Evolutionary conservation across 2,329 filamentous ascomycete species (phyloP).

Genomic region (Aspergillus fumigatus): DNA sequence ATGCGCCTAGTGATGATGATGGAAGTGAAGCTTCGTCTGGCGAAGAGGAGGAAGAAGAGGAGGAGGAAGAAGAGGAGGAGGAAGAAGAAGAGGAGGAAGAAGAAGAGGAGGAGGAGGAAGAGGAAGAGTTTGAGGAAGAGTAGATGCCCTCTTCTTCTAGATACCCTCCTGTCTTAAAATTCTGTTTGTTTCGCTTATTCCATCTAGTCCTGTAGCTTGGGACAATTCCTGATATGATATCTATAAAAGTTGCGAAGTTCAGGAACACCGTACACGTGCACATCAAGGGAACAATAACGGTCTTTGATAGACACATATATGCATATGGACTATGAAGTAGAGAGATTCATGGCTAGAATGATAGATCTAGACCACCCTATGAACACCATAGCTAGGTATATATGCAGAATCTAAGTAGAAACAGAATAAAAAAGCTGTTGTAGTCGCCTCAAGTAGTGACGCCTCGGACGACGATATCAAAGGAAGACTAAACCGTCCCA

Average conservation of each 20-base stretch:
- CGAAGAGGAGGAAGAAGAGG: slow-evolving; percentile 20
- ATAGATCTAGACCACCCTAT: background rate
- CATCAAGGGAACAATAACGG: background rate
- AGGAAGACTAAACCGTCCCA: slow-evolving; percentile 17
- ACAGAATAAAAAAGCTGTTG: background rate
- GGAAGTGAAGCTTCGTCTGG: slow-evolving; percentile 26
- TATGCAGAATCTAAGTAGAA: no score
- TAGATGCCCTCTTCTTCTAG: slow-evolving; percentile 11
- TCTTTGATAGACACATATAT: background rate
- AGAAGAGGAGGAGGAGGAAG: slow-evolving; percentile 16
- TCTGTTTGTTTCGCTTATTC: slow-evolving; percentile 11
- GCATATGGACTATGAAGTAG: background rate
- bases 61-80: slow-evolving; percentile 16
- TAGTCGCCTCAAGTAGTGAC: background rate
- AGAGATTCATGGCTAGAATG: background rate
- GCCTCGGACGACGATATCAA: slow-evolving; percentile 1
- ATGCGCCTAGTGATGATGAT: slow-evolving; percentile 26
- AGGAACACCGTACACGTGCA: background rate
- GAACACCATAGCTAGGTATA: background rate
- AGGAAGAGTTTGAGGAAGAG: slow-evolving; percentile 17
- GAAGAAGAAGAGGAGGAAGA: slow-evolving; percentile 20
- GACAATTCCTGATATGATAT: background rate
- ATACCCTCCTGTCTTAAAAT: slow-evolving; percentile 7
- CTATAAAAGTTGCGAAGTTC: background rate
- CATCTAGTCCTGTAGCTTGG: background rate